Evolutionary conservation across 129 eudicot genomes (phyloP), one percentile per base, ranked within the genome.

Genomic region (Smallanthus sonchifolius): DNA sequence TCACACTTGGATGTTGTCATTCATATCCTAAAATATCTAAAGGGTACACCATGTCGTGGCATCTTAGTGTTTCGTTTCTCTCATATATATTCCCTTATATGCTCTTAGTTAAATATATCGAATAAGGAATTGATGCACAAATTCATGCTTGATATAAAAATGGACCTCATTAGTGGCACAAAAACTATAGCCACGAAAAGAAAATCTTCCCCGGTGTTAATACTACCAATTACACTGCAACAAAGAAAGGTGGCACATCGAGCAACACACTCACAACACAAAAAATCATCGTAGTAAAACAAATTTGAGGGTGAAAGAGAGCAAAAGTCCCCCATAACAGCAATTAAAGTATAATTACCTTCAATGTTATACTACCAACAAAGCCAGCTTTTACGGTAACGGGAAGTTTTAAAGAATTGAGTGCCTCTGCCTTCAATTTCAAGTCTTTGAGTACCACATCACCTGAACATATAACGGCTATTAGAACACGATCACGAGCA

Each of bases 401-500:
- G 4, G 99, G 99, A 71, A 94, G 94, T 69, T 91, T 89, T 67
- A 94, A 75, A 28, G 99, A 83, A 80, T 94, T 94, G 64, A 91
- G 78, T 56, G 99, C 99, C 85, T 94, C 99, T 37, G 99, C 92
- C 82, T 94, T 94, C 62, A 94, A 71, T 78, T 94, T 94, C 85
- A 94, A 81, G 84, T 94, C 99, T 75, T 85, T 94, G 51, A 94
- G 96, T 51, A 94, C 97, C 80, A 94, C 99, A 82, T 94, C 99
- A 72, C 99, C 99, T 94, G 35, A 68, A 79, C 65, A 43, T 59
- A 59, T 64, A 48, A 44, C 45, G 28, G 24, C 65, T 28, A 16
- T 77, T 52, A 74, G 72, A 55, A 64, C 69, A 70, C 43, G 11
- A 65, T 67, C 68, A 75, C 30, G 48, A 42, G 19, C 24, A 75